These are phyloP conservation scores for Didymella keratinophila DNA, from an alignment of 2,329 filamentous ascomycete genomes.

Conservation along the genomic window DNA sequence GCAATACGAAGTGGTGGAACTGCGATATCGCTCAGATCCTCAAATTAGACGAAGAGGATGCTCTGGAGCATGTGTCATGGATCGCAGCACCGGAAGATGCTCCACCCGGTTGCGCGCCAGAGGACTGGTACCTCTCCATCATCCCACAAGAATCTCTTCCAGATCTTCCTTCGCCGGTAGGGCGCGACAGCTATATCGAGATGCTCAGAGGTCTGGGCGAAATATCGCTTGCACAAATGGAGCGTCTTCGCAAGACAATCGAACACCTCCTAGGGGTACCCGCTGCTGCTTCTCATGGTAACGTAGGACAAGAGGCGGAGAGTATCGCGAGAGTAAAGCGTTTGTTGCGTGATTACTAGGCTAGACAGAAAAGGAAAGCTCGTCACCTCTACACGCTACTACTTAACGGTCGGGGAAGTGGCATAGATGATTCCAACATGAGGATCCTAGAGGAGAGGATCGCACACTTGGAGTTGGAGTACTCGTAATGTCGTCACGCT, in stretches of 20 bases:
- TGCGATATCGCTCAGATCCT: background rate
- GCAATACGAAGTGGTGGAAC: background rate
- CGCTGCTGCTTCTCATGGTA: background rate
- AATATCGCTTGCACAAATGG: background rate
- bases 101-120: background rate
- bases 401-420: background rate
- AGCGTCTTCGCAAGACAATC: background rate
- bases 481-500: background rate
- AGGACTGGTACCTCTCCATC: background rate
- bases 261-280: background rate
- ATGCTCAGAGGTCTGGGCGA: background rate
- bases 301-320: background rate
- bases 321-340: background rate
- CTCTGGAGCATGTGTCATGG: conserved; percentile 6
- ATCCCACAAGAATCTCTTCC: background rate
- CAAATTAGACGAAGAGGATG: background rate
- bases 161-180: background rate
- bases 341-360: background rate
- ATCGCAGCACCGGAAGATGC: background rate
- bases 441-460: background rate
- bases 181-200: conserved; percentile 1
- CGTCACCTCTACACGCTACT: background rate
- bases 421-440: background rate
- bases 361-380: background rate
- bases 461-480: background rate